Evolutionary conservation across 345 rosid genomes (phyloP).

Genomic region (Euclidium syriacum): DNA sequence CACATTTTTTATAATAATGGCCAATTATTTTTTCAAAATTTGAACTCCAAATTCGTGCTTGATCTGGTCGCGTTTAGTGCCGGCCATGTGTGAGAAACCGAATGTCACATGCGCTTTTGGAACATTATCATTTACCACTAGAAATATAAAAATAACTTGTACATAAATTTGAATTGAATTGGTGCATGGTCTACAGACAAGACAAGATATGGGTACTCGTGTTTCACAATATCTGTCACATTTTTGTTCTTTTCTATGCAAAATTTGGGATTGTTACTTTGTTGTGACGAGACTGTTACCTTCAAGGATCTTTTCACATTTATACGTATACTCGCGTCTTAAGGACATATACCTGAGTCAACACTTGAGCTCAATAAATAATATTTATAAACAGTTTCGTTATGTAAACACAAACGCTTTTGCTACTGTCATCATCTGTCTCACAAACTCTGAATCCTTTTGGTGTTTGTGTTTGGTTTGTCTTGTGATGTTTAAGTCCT

Average conservation of each 20-base stretch:
- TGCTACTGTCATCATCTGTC: not conserved
- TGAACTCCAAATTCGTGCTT: no score
- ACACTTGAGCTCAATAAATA: not conserved
- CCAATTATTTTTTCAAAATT: no score
- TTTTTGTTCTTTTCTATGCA: not conserved
- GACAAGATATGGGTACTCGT: not conserved
- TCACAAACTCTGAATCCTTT: not conserved
- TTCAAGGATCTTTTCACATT: not conserved
- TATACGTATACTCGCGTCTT: not conserved
- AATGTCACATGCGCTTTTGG: not conserved
- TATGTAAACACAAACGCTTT: not conserved
- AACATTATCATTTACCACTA: not conserved
- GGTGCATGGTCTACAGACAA: not conserved
- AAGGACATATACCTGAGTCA: not conserved
- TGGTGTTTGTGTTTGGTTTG: conserved; percentile 9
- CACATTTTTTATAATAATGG: no score
- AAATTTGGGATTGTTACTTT: not conserved
- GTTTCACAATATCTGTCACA: not conserved
- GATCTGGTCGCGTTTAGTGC: no score
- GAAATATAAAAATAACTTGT: not conserved
- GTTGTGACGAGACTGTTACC: not conserved
- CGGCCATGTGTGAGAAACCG: not conserved
- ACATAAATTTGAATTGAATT: not conserved
- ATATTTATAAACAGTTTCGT: not conserved
- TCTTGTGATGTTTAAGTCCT: not conserved